Evolutionary conservation across 1,139 yeast species (phyloP).

Genomic region (Pichia sp.): DNA sequence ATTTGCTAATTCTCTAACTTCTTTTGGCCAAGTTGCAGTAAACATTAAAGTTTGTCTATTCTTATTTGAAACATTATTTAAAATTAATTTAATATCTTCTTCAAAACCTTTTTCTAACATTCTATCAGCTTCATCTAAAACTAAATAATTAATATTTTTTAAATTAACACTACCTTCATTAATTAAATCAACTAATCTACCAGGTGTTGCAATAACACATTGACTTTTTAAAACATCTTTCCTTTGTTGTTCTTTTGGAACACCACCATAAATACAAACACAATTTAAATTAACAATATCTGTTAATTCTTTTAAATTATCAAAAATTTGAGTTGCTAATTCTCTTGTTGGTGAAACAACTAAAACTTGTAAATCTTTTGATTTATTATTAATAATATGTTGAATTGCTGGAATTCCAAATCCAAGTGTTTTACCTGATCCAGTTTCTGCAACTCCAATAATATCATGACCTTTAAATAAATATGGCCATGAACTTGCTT

Average conservation of each 20-base stretch:
- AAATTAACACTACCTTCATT: slow-evolving; percentile 83
- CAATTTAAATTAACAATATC: slow-evolving; percentile 57
- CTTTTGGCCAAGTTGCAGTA: slow-evolving; percentile 87
- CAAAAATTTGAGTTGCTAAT: slow-evolving; percentile 88
- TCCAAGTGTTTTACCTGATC: slow-evolving; percentile 96
- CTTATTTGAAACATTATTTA: slow-evolving; percentile 44
- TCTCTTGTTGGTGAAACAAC: slow-evolving; percentile 97
- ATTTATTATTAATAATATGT: slow-evolving; percentile 42
- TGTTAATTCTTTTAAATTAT: slow-evolving; percentile 67
- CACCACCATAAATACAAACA: slow-evolving; percentile 95
- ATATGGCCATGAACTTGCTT: slow-evolving; percentile 96
- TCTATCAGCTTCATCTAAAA: slow-evolving; percentile 96
- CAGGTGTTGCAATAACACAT: slow-evolving; percentile 95
- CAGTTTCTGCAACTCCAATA: slow-evolving; percentile 97
- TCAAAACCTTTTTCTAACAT: slow-evolving; percentile 97
- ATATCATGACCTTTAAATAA: slow-evolving; percentile 77
- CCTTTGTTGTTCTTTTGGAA: slow-evolving; percentile 89
- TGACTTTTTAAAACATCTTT: slow-evolving; percentile 51
- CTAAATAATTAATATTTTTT: slow-evolving; percentile 64
- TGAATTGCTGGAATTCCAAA: slow-evolving; percentile 97
- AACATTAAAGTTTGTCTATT: slow-evolving; percentile 81
- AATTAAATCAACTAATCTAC: slow-evolving; percentile 84
- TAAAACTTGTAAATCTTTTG: slow-evolving; percentile 62
- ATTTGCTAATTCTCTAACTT: slow-evolving; percentile 86
- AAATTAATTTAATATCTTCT: slow-evolving; percentile 84